Percentiles rank a stretch among this genome's conserved stretches.
Conservation (phyloP, 352 stramenopile species). For the Phytophthora citrophthora region DNA sequence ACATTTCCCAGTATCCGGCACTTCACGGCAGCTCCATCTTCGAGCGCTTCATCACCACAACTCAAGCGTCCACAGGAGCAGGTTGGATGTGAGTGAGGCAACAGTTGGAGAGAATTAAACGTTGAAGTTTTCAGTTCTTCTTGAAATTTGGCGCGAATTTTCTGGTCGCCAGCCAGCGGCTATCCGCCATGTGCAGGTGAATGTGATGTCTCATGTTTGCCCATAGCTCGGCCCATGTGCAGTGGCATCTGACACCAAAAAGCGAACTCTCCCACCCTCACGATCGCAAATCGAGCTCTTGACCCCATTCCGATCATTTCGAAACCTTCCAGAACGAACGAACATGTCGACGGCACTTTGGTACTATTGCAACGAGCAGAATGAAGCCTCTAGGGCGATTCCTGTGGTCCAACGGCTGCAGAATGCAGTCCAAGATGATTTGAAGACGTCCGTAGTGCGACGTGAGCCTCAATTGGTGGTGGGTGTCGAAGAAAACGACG, state of each 20-base stretch:
- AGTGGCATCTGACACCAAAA: conserved; percentile 14
- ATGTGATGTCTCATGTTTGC: conserved; percentile 14
- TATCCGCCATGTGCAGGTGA: conserved; percentile 23
- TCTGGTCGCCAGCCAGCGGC: conserved; percentile 15
- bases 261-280: conserved; percentile 29
- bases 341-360: conserved; percentile 28
- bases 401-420: conserved; percentile 20
- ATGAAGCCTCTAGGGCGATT: conserved; percentile 5
- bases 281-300: conserved; percentile 15
- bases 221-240: conserved; percentile 2
- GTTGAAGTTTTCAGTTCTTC: conserved; percentile 8
- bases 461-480: not conserved
- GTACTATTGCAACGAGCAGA: conserved; percentile 37
- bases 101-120: conserved; percentile 3
- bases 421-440: conserved; percentile 3
- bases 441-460: conserved; percentile 8
- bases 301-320: conserved; percentile 12
- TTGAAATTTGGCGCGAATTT: conserved; percentile 20
- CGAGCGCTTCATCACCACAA: conserved; percentile 45
- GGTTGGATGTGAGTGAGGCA: conserved; percentile 14
- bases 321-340: conserved; percentile 5
- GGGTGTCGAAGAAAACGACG: conserved; percentile 11
- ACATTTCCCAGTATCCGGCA: conserved; percentile 41
- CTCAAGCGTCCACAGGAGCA: conserved; percentile 6
- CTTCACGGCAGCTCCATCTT: conserved; percentile 51